Base-by-base conservation (phyloP, 306 rosid species). In the Vigna hirtella region DNA sequence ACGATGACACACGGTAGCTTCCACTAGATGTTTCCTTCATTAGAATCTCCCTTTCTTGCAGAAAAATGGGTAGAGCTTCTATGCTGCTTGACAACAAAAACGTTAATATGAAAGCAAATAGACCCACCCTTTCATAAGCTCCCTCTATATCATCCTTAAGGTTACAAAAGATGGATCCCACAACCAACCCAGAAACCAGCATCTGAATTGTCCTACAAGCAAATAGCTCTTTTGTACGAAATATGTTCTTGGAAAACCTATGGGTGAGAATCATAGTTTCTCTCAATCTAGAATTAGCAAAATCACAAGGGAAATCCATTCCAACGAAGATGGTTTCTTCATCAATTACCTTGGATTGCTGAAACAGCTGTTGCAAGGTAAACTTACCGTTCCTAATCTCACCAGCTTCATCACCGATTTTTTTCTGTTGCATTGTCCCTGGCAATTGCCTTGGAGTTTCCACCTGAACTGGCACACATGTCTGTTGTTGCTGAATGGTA, bases 41-140 rank as follows among this genome's bases (percentile, higher is more conserved):
- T 53, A 95, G 85, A 83, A 95, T 95, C 82, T 89, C 97, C 76
- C 91, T 95, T 81, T 95, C 98, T 85, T 95, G 98, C 72, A 95
- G 81, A 83, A 95, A 92, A 64, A 95, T 85, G 7, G 98, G 98
- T 56, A 92, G 82, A 61, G 98, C 98, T 85, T 95, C 98, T 34
- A 89, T 88, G 20, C 95, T 92, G 87, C 90, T 87, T n/a, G 98
- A 89, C 61, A 95, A 55, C 79, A 92, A 79, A 50, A 92, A 89
- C 0, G 97, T 91, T 66, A 95, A 68, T 59, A 91, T 91, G 87
- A 95, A 95, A 10, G 98, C 98, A 86, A 92, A 95, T 34, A 95
- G 83, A 38, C 98, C 98, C 7, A 95, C 95, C 88, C 85, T 86
- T 90, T 92, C 97, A 57, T 14, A 77, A 13, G 92, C 90, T 72